Evolutionary conservation across 2,329 filamentous ascomycete species (phyloP).

Genomic region (Endothia cerciana): DNA sequence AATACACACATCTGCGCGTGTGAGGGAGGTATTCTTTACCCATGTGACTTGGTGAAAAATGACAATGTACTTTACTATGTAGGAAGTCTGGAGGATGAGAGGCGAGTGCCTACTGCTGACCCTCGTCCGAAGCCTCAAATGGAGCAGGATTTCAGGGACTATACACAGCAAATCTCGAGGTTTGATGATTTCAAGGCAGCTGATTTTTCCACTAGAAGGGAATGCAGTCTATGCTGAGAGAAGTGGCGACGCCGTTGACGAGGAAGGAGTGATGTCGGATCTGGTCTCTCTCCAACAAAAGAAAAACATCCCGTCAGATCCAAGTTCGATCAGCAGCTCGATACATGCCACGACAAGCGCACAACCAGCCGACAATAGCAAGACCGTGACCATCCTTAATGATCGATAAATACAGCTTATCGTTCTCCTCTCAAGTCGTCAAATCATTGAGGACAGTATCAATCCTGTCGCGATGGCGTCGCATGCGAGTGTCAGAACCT

Average conservation of each 20-base stretch:
- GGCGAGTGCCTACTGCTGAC: not conserved
- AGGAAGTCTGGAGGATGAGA: not conserved
- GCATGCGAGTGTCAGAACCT: not conserved
- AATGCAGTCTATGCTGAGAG: not conserved
- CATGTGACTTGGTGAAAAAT: too few species aligned
- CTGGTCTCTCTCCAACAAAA: not conserved
- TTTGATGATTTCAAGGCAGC: not conserved
- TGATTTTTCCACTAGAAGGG: not conserved
- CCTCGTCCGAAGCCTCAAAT: not conserved
- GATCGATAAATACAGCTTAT: not conserved
- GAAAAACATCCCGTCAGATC: not conserved
- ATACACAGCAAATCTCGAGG: not conserved
- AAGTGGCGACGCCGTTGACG: not conserved
- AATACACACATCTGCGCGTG: not conserved
- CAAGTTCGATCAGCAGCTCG: not conserved
- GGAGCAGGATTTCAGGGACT: too few species aligned
- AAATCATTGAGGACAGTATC: not conserved
- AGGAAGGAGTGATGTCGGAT: not conserved
- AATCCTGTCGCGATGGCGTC: constrained; percentile 5
- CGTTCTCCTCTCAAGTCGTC: not conserved
- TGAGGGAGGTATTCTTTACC: too few species aligned
- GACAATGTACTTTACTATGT: not conserved
- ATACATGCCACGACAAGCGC: not conserved
- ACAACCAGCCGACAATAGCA: not conserved
- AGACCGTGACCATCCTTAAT: not conserved